Base-by-base conservation (phyloP, 352 stramenopile species). In the Thalassiosira livingstoniorum region DNA sequence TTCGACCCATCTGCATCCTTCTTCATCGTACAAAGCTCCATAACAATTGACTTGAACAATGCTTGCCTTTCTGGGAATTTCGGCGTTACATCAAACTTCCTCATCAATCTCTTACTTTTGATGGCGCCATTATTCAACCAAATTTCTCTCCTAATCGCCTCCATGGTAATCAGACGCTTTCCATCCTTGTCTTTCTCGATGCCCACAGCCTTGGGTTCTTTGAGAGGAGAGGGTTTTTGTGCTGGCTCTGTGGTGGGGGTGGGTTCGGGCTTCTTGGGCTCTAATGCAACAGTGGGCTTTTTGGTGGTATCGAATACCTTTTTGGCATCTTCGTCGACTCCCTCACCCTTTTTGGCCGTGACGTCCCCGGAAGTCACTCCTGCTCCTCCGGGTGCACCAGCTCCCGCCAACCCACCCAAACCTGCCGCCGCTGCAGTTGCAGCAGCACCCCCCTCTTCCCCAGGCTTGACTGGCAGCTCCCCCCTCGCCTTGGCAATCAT, bases 71-170 rank as follows among this genome's bases (percentile, higher is more conserved):
- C 88, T 5, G 71, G 64, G 25, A 83, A 73, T 64, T 92, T 89
- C 23, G 90, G 91, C 4, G 78, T 88, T 5, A 93, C 80, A 58
- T 92, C 82, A 83, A 92, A 94, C 51, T 92, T 88, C 32, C 92
- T 93, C 78, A 89, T 91, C 4, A 94, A 80, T 47, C 78, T 84
- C 70, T 91, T 93, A 51, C 87, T 86, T n/a, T 76, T 83, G 39
- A 94, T 94, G 3, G 60, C 70, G 53, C 87, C 86, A 81, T 90
- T 82, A 70, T 90, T 87, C 45, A 94, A 75, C 87, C 87, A 94
- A 83, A 94, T 93, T 64, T 94, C 90, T 55, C 78, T 75, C 64
- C 80, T 84, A 29, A 94, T 83, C 31, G 88, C 79, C 31, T 92
- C 78, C 37, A 91, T 58, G 7, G 77, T 89, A 69, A 94, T 88